A percentile compares a stretch with the other conserved stretches of the same genome.
Evolutionary conservation across 129 eudicot genomes (phyloP).

Genomic region (Artemisia annua): DNA sequence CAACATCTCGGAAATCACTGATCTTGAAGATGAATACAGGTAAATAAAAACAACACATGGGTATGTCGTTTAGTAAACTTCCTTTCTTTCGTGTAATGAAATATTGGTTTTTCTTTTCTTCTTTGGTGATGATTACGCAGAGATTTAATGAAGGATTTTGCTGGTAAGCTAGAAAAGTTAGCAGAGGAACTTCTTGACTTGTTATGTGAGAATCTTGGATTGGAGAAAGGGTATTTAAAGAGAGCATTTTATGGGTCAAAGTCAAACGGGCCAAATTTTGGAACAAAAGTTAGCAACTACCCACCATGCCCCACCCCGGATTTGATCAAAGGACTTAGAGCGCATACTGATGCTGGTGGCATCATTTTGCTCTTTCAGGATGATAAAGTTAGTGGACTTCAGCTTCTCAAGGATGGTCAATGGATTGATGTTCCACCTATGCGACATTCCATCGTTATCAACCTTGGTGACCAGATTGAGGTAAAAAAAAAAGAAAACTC

Average conservation of each 20-base stretch:
- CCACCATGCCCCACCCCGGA: slow-evolving; percentile 73
- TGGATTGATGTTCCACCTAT: slow-evolving; percentile 72
- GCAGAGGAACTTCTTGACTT: slow-evolving; percentile 60
- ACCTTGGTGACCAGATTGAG: slow-evolving; percentile 72
- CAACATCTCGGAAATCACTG: slow-evolving; percentile 48
- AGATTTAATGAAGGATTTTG: slow-evolving; percentile 57
- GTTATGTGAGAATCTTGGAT: slow-evolving; percentile 62
- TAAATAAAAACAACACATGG: not conserved
- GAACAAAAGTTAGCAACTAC: slow-evolving; percentile 73
- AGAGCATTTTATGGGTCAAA: slow-evolving; percentile 53
- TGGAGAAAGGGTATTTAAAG: slow-evolving; percentile 62
- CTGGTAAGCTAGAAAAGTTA: slow-evolving; percentile 43
- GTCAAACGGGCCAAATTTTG: slow-evolving; percentile 59
- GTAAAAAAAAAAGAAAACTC: slow-evolving; percentile 19
- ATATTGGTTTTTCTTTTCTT: not conserved
- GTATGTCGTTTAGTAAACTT: not conserved
- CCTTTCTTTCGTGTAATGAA: not conserved
- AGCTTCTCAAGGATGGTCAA: slow-evolving; percentile 57
- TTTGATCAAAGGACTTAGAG: slow-evolving; percentile 65
- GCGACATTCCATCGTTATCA: slow-evolving; percentile 67
- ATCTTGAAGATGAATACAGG: slow-evolving; percentile 53
- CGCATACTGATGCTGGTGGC: slow-evolving; percentile 78
- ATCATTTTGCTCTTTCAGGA: slow-evolving; percentile 66
- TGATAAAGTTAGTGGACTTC: slow-evolving; percentile 65
- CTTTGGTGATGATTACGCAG: slow-evolving; percentile 30